These are phyloP conservation scores for Monilinia fructigena DNA, from an alignment of 2,329 filamentous ascomycete species.

Conservation along the genomic window DNA sequence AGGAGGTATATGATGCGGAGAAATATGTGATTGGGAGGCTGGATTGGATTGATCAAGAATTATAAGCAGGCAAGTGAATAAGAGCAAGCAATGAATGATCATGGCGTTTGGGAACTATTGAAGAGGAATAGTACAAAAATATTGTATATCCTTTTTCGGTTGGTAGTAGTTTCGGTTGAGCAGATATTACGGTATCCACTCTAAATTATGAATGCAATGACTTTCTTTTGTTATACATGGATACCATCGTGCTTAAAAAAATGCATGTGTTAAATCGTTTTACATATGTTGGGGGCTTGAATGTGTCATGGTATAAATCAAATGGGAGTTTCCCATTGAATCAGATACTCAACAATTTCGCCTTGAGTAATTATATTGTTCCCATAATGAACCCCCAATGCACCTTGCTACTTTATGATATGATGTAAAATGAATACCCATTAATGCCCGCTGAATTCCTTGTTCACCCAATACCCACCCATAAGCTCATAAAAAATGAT, in stretches of 20 bases:
- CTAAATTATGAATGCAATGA: slow-evolving; percentile 18
- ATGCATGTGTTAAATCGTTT: not conserved
- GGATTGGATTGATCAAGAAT: slow-evolving; percentile 5
- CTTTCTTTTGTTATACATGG: not conserved
- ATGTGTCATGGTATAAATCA: not conserved
- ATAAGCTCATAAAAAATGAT: not conserved
- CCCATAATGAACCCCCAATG: not conserved
- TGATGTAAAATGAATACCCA: not conserved
- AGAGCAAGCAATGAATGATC: slow-evolving; percentile 3
- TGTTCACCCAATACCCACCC: too few species aligned
- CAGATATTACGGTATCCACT: slow-evolving; percentile 8
- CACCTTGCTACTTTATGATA: not conserved
- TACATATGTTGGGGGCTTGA: not conserved
- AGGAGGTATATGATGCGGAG: not conserved
- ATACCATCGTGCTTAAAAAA: too few species aligned
- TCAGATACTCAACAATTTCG: too few species aligned
- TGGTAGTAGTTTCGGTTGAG: not conserved
- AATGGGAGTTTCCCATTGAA: not conserved
- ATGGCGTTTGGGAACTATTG: slow-evolving; percentile 12
- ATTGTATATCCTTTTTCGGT: slow-evolving; percentile 1
- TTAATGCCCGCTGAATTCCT: not conserved
- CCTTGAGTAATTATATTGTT: not conserved
- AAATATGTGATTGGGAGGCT: not conserved
- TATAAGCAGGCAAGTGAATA: slow-evolving; percentile 3
- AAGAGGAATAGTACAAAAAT: slow-evolving; percentile 17